Evolutionary conservation across 1,284 basidiomycete genomes (phyloP).

Genomic region (Phellopilus nigrolimitatus): DNA sequence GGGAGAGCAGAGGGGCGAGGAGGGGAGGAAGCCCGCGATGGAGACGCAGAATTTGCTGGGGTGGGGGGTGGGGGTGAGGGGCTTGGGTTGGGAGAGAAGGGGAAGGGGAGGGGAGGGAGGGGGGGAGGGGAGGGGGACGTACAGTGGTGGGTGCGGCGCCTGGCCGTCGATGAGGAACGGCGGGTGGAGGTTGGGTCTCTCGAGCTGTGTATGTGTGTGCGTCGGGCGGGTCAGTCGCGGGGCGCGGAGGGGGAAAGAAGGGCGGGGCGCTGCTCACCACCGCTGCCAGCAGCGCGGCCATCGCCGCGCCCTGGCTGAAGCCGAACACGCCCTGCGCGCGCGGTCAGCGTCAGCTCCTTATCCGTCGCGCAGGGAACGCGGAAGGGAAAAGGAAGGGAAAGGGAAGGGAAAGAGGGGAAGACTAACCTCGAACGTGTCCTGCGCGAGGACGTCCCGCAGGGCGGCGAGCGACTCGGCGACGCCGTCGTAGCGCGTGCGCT

Average conservation of each 20-base stretch:
- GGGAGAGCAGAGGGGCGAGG: conserved; percentile 43
- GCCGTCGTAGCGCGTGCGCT: conserved; percentile 48
- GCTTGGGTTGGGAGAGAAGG: too few species aligned
- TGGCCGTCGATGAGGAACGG: conserved; percentile 63
- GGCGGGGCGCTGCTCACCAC: conserved; percentile 61
- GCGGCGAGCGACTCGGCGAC: conserved; percentile 52
- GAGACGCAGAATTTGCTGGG: conserved; percentile 64
- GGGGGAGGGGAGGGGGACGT: conserved; percentile 30
- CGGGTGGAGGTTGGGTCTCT: conserved; percentile 52
- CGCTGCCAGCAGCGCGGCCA: conserved; percentile 72
- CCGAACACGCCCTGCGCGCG: conserved; percentile 70
- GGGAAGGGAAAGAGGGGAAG: too few species aligned
- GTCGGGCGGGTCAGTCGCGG: not conserved
- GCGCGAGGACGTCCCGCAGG: conserved; percentile 45
- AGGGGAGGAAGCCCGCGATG: conserved; percentile 62
- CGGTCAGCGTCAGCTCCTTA: not conserved
- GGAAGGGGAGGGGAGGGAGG: conserved; percentile 11
- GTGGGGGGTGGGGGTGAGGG: conserved; percentile 5
- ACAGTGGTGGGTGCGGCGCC: conserved; percentile 67
- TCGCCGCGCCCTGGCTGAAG: conserved; percentile 81
- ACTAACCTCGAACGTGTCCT: conserved; percentile 54
- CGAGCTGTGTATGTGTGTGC: conserved; percentile 34
- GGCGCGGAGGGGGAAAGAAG: conserved; percentile 1
- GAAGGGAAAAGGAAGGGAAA: too few species aligned
- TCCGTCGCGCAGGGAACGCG: too few species aligned